phyloP scores from a whole-genome alignment of 2,329 filamentous ascomycete genomes.

The Fusarium caatingaense region DNA sequence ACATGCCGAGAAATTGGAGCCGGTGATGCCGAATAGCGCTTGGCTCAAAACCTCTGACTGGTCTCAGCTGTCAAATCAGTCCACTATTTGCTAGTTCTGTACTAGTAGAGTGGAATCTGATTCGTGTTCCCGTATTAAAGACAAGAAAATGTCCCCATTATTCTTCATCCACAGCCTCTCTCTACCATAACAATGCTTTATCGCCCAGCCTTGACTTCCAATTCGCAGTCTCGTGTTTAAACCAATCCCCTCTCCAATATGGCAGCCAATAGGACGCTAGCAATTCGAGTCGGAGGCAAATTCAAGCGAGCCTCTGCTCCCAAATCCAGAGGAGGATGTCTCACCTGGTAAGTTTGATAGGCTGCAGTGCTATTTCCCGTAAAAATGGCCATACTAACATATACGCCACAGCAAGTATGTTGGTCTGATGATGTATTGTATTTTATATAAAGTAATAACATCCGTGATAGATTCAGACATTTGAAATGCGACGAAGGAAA shows the following conservation, averaged over 20 bases:
- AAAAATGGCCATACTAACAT: not conserved
- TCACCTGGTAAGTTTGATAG: conserved; percentile 21
- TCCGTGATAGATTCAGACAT: not conserved
- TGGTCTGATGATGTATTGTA: accelerated
- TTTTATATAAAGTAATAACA: not conserved
- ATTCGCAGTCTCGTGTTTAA: conserved; percentile 3
- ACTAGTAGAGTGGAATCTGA: not conserved
- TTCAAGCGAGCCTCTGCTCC: conserved; percentile 14
- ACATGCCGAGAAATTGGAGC: not conserved
- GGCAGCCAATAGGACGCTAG: not conserved
- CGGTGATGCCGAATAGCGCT: not conserved
- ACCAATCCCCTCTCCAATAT: not conserved
- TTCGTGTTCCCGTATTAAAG: not conserved
- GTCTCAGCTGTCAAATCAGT: not conserved
- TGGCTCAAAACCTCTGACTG: not conserved
- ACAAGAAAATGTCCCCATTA: not conserved
- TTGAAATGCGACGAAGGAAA: conserved; percentile 19
- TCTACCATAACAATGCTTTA: not conserved
- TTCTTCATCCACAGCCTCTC: not conserved
- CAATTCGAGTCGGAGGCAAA: not conserved
- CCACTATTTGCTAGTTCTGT: not conserved
- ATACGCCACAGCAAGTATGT: conserved; percentile 4
- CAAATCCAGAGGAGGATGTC: conserved; percentile 11
- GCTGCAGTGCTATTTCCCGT: not conserved
- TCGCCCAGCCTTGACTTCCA: not conserved